These are phyloP conservation scores for Eremochloa ophiuroides DNA, from an alignment of 176 grass and related monocot genomes.

Conservation along the genomic window DNA sequence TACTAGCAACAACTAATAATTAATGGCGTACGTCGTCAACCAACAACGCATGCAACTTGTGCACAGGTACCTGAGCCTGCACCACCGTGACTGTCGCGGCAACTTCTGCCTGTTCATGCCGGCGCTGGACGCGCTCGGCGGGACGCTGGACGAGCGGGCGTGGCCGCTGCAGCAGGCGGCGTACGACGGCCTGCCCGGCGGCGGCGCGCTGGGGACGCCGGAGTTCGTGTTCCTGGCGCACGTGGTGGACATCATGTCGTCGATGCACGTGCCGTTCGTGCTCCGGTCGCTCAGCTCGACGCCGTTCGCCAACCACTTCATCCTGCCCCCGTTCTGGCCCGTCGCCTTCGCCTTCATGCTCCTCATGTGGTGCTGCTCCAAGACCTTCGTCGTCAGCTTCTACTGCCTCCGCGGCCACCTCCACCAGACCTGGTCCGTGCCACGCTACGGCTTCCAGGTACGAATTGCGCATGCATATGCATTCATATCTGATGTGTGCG, in stretches of 20 bases:
- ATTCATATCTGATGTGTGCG: too few relatives aligned
- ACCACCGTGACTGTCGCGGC: constrained; percentile 56
- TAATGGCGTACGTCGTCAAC: too few relatives aligned
- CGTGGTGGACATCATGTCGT: constrained; percentile 63
- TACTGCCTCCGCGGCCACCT: constrained; percentile 60
- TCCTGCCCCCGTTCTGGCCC: constrained; percentile 51
- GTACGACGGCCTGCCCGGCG: not conserved
- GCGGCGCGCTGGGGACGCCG: constrained; percentile 29
- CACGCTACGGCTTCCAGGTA: constrained; percentile 80
- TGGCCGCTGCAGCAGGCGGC: constrained; percentile 5
- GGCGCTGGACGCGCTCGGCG: constrained; percentile 9
- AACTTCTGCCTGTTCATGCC: constrained; percentile 98
- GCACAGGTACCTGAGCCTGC: constrained; percentile 69
- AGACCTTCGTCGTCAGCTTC: constrained; percentile 81
- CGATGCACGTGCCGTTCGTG: constrained; percentile 74
- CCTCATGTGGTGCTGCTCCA: constrained; percentile 66
- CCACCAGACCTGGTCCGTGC: constrained; percentile 76
- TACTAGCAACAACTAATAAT: too few relatives aligned
- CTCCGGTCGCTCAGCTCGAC: constrained; percentile 48
- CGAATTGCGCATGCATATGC: too few relatives aligned
- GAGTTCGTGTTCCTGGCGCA: constrained; percentile 88
- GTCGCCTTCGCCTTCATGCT: constrained; percentile 53
- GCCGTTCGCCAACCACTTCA: constrained; percentile 38
- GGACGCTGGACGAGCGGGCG: constrained; percentile 34
- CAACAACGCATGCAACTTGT: too few relatives aligned